These are phyloP conservation scores for Chaetomium cochliodes DNA, from an alignment of 495 filamentous ascomycete species.

Conservation along the genomic window DNA sequence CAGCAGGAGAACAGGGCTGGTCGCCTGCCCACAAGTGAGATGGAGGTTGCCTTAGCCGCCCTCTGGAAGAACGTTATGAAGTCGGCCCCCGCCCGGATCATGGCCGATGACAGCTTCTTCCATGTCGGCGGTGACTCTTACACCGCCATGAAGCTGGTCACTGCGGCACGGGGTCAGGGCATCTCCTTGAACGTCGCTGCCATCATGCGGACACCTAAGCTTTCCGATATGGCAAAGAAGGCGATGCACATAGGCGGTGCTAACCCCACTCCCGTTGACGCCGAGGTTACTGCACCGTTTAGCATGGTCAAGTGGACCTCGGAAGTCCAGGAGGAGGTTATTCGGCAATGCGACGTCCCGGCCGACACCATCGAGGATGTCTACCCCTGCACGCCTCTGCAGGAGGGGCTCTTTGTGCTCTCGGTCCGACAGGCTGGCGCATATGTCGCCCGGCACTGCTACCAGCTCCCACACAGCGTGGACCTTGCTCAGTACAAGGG, in stretches of 20 bases:
- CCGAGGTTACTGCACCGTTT: not conserved
- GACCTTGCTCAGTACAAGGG: conserved; percentile 42
- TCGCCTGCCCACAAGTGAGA: conserved; percentile 29
- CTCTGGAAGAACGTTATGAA: conserved; percentile 38
- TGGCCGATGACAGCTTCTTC: conserved; percentile 52
- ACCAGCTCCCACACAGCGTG: conserved; percentile 32
- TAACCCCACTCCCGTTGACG: not conserved
- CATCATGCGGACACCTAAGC: conserved; percentile 44
- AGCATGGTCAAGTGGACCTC: conserved; percentile 28
- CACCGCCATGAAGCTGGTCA: conserved; percentile 53
- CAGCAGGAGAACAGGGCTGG: conserved; percentile 27
- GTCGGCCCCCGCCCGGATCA: conserved; percentile 29
- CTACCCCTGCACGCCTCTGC: conserved; percentile 68
- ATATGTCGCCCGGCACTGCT: conserved; percentile 54
- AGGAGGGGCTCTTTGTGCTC: conserved; percentile 66
- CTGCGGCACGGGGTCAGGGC: conserved; percentile 41
- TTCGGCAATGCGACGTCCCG: conserved; percentile 4
- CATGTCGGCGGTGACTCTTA: conserved; percentile 55
- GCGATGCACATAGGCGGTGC: conserved; percentile 9
- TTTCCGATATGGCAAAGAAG: conserved; percentile 41
- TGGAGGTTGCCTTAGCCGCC: conserved; percentile 32
- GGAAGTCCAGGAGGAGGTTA: conserved; percentile 16
- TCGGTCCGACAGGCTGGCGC: conserved; percentile 57
- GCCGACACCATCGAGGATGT: conserved; percentile 53
- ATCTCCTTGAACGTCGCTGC: conserved; percentile 45